These are phyloP conservation scores for Candida sithepensis DNA, from an alignment of 805 yeast genomes.

Conservation along the genomic window DNA sequence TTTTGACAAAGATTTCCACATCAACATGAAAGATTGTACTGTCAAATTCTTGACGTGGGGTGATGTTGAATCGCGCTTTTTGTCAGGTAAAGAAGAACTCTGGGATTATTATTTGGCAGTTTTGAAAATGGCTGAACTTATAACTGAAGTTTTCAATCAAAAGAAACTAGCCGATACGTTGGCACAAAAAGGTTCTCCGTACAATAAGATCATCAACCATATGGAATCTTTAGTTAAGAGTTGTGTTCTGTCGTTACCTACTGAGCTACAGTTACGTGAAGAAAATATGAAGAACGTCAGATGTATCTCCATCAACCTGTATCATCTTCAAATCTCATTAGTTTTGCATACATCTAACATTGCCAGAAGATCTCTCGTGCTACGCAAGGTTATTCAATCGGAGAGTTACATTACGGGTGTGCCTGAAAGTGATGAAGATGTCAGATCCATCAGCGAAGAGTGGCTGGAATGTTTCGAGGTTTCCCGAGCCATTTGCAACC, in stretches of 20 bases:
- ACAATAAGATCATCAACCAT: background rate
- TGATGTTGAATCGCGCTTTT: background rate
- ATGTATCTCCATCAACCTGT: background rate
- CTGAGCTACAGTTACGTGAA: background rate
- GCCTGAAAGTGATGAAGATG: no score
- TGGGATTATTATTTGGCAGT: slow-evolving; percentile 2
- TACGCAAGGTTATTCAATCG: background rate
- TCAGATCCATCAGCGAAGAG: background rate
- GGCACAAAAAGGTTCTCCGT: background rate
- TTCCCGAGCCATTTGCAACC: background rate
- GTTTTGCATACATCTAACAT: background rate
- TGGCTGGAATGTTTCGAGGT: background rate
- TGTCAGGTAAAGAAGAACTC: background rate
- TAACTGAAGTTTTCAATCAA: slow-evolving; percentile 3
- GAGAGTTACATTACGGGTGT: background rate
- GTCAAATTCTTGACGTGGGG: slow-evolving; percentile 1
- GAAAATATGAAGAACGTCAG: background rate
- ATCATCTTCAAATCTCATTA: background rate
- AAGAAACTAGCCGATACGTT: background rate
- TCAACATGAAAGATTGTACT: slow-evolving; percentile 1
- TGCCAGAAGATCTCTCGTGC: background rate
- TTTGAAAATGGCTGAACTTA: slow-evolving; percentile 2
- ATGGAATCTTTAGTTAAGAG: slow-evolving; percentile 1
- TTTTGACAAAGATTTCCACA: background rate
- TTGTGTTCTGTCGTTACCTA: slow-evolving; percentile 5